Conservation (phyloP, 352 stramenopile species). For the Globisporangium emineosum region DNA sequence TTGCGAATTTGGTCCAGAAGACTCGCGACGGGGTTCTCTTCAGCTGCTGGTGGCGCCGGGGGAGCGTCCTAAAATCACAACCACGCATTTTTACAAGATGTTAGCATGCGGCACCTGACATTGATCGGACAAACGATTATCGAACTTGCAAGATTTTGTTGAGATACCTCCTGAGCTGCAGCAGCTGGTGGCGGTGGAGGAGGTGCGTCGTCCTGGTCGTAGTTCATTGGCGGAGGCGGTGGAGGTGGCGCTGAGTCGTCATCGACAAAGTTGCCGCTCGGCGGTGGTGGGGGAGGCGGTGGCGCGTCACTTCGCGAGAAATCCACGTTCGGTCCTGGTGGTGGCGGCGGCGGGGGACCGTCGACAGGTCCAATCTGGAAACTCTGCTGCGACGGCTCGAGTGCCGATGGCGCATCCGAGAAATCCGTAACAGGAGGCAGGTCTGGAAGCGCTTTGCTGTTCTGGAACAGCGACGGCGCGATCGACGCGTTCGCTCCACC, state of each 20-base stretch:
- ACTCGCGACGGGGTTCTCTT: slow-evolving; percentile 34
- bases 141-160: background rate
- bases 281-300: slow-evolving; percentile 51
- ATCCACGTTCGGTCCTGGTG: slow-evolving; percentile 52
- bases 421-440: slow-evolving; percentile 63
- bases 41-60: slow-evolving; percentile 22
- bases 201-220: slow-evolving; percentile 29
- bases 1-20: slow-evolving; percentile 67
- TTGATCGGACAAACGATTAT: background rate
- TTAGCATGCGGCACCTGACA: background rate
- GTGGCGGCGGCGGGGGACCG: slow-evolving; percentile 54
- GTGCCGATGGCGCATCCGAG: slow-evolving; percentile 52
- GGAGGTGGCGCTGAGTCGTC: slow-evolving; percentile 41
- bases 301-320: slow-evolving; percentile 40
- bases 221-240: slow-evolving; percentile 34
- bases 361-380: slow-evolving; percentile 71
- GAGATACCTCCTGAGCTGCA: slow-evolving; percentile 28
- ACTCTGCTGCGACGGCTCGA: slow-evolving; percentile 53
- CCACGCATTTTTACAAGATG: background rate
- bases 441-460: slow-evolving; percentile 66
- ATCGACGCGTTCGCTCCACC: slow-evolving; percentile 64
- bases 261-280: slow-evolving; percentile 37
- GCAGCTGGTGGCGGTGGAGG: slow-evolving; percentile 43
- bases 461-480: slow-evolving; percentile 80
- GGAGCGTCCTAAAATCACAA: slow-evolving; percentile 26